Evolutionary conservation across 106 monocot genomes (phyloP).

Genomic region (Acorus calamus): DNA sequence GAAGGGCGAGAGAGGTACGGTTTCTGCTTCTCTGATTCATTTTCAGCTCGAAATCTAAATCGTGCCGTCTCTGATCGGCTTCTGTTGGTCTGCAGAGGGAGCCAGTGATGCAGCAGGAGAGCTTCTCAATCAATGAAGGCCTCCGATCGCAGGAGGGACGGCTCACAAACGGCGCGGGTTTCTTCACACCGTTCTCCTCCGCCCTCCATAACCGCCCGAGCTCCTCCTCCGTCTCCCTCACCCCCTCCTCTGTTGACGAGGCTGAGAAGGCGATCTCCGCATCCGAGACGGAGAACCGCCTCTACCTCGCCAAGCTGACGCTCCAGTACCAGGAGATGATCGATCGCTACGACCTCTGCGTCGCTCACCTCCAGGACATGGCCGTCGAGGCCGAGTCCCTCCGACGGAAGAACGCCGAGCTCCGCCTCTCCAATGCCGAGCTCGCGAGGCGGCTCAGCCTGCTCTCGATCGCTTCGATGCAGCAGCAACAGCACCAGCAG

Average conservation of each 20-base stretch:
- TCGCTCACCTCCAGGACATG: slow-evolving; percentile 63
- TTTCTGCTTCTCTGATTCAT: too few relatives aligned
- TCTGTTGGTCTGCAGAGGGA: too few relatives aligned
- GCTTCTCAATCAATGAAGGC: too few relatives aligned
- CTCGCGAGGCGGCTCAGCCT: slow-evolving; percentile 34
- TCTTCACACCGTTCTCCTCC: slow-evolving; percentile 23
- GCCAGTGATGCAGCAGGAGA: too few relatives aligned
- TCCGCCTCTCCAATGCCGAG: slow-evolving; percentile 59
- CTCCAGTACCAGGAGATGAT: slow-evolving; percentile 57
- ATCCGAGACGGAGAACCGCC: slow-evolving; percentile 21
- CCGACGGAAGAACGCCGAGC: slow-evolving; percentile 56
- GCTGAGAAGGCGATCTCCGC: slow-evolving; percentile 12
- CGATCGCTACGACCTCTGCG: slow-evolving; percentile 56
- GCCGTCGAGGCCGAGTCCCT: slow-evolving; percentile 46
- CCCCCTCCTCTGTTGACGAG: slow-evolving; percentile 32
- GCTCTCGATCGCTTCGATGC: not conserved
- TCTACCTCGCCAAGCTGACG: slow-evolving; percentile 48
- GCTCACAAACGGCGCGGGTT: slow-evolving; percentile 19
- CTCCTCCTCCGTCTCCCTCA: slow-evolving; percentile 11
- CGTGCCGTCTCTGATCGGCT: too few relatives aligned
- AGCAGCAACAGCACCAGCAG: not conserved
- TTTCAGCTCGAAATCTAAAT: too few relatives aligned
- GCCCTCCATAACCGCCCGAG: not conserved
- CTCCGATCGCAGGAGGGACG: too few relatives aligned
- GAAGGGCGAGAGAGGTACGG: too few relatives aligned